Evolutionary conservation across 352 stramenopile species (phyloP).

Genomic region (Elongisporangium prolatum): DNA sequence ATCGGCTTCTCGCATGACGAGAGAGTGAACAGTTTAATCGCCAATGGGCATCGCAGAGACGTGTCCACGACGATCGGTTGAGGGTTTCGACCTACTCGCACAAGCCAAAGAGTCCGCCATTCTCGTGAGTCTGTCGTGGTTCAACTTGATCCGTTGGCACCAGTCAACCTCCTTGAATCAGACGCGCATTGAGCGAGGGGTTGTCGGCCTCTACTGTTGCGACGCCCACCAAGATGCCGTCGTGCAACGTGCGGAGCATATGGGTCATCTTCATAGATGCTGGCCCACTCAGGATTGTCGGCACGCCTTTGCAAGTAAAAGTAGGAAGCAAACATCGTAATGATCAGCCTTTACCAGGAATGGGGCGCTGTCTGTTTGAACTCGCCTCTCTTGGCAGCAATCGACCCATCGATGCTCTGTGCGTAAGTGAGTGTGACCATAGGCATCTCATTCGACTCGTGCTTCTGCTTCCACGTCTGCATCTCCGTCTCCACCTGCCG

Average conservation of each 20-base stretch:
- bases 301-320: constrained; percentile 29
- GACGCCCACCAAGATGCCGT: constrained; percentile 85
- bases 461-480: constrained; percentile 1
- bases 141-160: background rate
- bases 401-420: constrained; percentile 87
- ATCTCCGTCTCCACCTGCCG: constrained; percentile 15
- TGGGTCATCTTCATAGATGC: constrained; percentile 88
- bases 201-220: constrained; percentile 85
- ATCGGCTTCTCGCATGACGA: constrained; percentile 63
- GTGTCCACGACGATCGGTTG: constrained; percentile 77
- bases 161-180: constrained; percentile 34
- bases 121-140: background rate
- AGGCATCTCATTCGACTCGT: constrained; percentile 9
- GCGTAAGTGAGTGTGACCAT: constrained; percentile 86
- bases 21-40: constrained; percentile 78
- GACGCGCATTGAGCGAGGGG: constrained; percentile 75
- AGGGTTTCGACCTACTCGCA: constrained; percentile 44
- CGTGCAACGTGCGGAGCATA: constrained; percentile 75
- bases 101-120: background rate
- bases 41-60: constrained; percentile 48
- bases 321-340: background rate
- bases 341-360: background rate
- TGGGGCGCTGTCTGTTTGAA: background rate
- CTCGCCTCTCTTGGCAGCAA: constrained; percentile 57
- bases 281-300: constrained; percentile 63